phyloP scores from a whole-genome alignment of 2,329 filamentous ascomycete species.

The Colletotrichum limetticola region DNA sequence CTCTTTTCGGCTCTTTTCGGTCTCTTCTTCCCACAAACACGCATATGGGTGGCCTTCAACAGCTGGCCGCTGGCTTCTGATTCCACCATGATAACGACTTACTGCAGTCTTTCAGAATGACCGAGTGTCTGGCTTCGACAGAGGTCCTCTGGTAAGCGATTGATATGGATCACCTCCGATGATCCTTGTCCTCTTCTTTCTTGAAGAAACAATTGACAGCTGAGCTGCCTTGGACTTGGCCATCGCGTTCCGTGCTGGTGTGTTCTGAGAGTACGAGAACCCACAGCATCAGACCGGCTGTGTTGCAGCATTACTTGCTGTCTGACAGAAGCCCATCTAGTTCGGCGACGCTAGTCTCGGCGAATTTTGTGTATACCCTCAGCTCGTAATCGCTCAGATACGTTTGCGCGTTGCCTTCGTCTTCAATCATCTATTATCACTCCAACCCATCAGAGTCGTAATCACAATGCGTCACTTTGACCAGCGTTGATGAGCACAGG shows the following conservation, averaged over 20 bases:
- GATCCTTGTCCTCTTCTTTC: background rate
- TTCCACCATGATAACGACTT: background rate
- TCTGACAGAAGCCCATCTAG: too few species aligned
- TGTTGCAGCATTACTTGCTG: too few species aligned
- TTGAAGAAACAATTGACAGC: background rate
- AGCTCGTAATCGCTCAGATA: background rate
- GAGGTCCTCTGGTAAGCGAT: background rate
- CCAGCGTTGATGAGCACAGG: background rate
- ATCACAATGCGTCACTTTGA: constrained; percentile 18
- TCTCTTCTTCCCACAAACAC: background rate
- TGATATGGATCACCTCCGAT: background rate
- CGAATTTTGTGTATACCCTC: background rate
- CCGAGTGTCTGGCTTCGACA: background rate
- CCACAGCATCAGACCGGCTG: background rate
- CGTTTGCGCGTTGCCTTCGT: background rate
- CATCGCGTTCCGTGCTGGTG: background rate
- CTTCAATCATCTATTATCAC: background rate
- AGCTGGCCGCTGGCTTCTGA: background rate
- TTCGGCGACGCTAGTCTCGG: background rate
- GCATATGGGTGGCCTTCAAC: background rate
- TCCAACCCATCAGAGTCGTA: background rate
- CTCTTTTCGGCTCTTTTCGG: background rate
- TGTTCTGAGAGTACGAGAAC: background rate
- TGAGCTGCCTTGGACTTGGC: background rate
- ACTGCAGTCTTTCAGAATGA: background rate